These are phyloP conservation scores for Rosa chinensis DNA, from an alignment of 306 rosid species.

Conservation along the genomic window DNA sequence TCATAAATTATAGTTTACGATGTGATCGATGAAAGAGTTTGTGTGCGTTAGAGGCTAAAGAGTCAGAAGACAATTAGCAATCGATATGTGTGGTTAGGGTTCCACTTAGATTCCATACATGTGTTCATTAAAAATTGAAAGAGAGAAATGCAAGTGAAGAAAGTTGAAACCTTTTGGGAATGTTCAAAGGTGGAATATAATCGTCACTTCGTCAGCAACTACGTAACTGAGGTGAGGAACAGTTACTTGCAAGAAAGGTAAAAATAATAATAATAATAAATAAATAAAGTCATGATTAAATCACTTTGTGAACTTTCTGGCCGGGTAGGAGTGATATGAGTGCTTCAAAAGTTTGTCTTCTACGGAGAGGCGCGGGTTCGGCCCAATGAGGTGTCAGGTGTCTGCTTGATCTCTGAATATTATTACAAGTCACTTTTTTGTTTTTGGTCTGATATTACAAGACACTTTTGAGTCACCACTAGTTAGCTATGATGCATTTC, in stretches of 20 bases:
- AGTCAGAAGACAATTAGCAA: conserved; percentile 9
- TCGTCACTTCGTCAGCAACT: conserved; percentile 23
- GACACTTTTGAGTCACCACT: neutral
- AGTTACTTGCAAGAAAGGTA: conserved; percentile 37
- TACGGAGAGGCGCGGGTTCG: conserved; percentile 11
- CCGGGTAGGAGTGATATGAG: conserved; percentile 19
- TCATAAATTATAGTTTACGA: conserved; percentile 1
- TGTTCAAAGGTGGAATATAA: neutral
- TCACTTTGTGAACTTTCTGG: conserved; percentile 40
- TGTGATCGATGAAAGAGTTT: neutral
- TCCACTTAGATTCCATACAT: conserved; percentile 2
- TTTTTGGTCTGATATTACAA: neutral
- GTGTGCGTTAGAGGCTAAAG: conserved; percentile 24
- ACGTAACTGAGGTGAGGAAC: conserved; percentile 18
- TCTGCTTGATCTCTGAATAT: neutral
- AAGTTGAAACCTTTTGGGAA: conserved; percentile 20
- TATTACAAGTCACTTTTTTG: conserved; percentile 11
- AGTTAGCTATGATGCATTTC: neutral
- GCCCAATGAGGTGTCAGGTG: neutral
- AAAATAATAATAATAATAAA: neutral
- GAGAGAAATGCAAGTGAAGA: neutral
- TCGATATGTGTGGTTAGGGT: conserved; percentile 4
- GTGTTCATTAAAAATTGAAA: neutral
- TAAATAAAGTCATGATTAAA: conserved; percentile 3
- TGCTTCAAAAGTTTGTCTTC: conserved; percentile 22